Evolutionary conservation across 1,139 yeast genomes (phyloP).

Genomic region (Yamadazyma dendronema): DNA sequence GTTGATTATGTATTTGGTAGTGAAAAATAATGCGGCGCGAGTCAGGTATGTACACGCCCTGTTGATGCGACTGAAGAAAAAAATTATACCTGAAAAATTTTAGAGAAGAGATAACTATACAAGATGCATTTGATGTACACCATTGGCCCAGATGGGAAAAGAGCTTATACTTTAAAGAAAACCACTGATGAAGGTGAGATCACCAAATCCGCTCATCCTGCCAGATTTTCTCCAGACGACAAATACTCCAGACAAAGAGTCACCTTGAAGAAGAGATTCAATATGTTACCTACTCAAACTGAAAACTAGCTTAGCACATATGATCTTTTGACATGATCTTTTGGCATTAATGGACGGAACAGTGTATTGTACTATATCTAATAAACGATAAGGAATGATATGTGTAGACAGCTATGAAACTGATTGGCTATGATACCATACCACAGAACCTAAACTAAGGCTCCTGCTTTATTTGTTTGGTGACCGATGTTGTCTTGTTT

Average conservation of each 20-base stretch:
- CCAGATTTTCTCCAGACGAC: constrained; percentile 99
- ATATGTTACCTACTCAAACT: constrained; percentile 79
- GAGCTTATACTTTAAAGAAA: constrained; percentile 90
- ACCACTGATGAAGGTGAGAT: constrained; percentile 80
- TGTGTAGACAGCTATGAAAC: neutral
- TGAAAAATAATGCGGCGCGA: neutral
- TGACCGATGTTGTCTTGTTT: no score
- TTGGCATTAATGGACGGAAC: no score
- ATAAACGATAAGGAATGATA: constrained; percentile 3
- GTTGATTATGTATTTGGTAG: neutral
- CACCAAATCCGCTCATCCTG: constrained; percentile 99
- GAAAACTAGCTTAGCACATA: constrained; percentile 5
- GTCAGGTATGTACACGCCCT: no score
- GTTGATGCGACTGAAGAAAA: constrained; percentile 1
- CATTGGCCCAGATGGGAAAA: constrained; percentile 88
- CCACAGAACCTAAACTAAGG: no score
- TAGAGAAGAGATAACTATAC: constrained; percentile 10
- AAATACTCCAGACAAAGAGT: constrained; percentile 99
- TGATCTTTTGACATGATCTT: neutral
- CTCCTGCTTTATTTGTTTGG: no score
- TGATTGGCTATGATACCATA: neutral
- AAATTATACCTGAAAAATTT: constrained; percentile 7
- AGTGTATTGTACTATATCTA: constrained; percentile 5
- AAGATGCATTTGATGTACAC: constrained; percentile 99
- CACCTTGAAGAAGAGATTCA: constrained; percentile 92